phyloP scores from a whole-genome alignment of 306 rosid genomes.

The Mucuna pruriens region DNA sequence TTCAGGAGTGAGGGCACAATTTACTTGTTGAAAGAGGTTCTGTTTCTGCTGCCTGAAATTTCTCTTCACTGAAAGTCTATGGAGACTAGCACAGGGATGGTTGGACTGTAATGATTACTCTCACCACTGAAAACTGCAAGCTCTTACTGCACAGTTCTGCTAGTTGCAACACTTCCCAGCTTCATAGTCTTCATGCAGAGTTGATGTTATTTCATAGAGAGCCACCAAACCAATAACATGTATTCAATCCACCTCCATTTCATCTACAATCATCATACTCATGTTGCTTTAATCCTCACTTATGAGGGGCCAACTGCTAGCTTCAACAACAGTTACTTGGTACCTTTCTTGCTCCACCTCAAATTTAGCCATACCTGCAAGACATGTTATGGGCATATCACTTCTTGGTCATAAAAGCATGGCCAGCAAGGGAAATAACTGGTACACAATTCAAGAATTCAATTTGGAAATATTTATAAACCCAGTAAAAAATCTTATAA shows the following conservation, averaged over 20 bases:
- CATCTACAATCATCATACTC: not conserved
- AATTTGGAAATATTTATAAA: not conserved
- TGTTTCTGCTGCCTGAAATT: not conserved
- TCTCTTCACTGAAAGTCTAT: not conserved
- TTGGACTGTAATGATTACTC: not conserved
- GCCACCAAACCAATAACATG: not conserved
- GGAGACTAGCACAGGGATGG: not conserved
- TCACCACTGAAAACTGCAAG: not conserved
- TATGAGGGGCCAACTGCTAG: not conserved
- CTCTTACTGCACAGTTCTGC: not conserved
- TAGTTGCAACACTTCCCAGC: not conserved
- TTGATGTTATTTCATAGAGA: not conserved
- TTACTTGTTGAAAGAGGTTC: not conserved
- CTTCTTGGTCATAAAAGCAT: not conserved
- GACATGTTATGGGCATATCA: conserved; percentile 2
- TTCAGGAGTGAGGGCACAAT: not conserved
- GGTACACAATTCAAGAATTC: not conserved
- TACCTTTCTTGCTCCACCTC: conserved; percentile 14
- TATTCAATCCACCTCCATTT: not conserved
- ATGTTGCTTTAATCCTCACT: not conserved
- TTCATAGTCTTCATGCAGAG: not conserved
- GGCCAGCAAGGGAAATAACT: not conserved
- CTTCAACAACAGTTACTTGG: not conserved
- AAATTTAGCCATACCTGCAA: conserved; percentile 10
- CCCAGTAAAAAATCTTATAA: not conserved